These are phyloP conservation scores for Vickermania spadyakhi DNA, from an alignment of 208 protist genomes.

Conservation along the genomic window DNA sequence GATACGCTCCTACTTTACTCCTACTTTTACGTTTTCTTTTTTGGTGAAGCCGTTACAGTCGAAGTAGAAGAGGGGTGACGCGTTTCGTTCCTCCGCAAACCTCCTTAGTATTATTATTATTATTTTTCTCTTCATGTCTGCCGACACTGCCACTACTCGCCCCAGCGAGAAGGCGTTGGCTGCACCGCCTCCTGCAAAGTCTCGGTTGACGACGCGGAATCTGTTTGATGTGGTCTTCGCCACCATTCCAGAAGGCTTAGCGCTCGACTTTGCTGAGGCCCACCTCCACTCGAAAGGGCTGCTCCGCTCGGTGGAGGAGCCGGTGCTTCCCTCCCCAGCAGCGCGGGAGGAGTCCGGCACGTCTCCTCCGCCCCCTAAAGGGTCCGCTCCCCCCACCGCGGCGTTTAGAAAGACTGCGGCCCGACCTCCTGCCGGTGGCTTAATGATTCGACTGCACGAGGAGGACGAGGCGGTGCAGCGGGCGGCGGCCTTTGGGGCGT, in stretches of 20 bases:
- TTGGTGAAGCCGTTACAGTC: too few relatives aligned
- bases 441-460: conserved; percentile 36
- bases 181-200: too few relatives aligned
- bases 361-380: neutral
- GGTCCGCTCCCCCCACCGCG: neutral
- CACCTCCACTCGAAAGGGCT: conserved; percentile 3
- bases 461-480: conserved; percentile 57
- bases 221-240: conserved; percentile 70
- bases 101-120: too few relatives aligned
- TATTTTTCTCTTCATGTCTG: too few relatives aligned
- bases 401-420: too few relatives aligned
- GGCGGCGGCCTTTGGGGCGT: conserved; percentile 48
- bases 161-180: too few relatives aligned
- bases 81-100: too few relatives aligned
- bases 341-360: neutral
- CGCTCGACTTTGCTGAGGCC: conserved; percentile 43
- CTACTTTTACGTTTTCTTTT: too few relatives aligned
- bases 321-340: neutral
- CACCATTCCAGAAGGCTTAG: conserved; percentile 40
- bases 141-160: too few relatives aligned
- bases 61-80: too few relatives aligned
- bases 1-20: too few relatives aligned
- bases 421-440: neutral
- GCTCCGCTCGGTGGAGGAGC: neutral
- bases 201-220: conserved; percentile 34